phyloP scores from a whole-genome alignment of 768 basidiomycete species.

The Lentinula guzmanii region DNA sequence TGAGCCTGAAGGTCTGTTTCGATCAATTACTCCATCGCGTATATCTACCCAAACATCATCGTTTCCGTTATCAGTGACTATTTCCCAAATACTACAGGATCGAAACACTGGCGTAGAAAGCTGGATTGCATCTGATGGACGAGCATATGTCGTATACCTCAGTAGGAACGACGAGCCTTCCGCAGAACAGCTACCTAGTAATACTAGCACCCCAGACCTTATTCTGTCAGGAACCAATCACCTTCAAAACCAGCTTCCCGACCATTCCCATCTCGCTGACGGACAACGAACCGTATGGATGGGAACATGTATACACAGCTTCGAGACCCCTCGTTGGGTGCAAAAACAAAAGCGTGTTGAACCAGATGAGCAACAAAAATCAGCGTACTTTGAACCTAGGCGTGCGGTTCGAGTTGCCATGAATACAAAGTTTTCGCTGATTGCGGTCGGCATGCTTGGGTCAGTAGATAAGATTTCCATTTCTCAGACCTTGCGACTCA shows the following conservation, averaged over 20 bases:
- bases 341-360: conserved; percentile 66
- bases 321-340: conserved; percentile 70
- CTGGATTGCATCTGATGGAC: conserved; percentile 83
- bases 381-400: conserved; percentile 55
- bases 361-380: conserved; percentile 18
- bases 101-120: conserved; percentile 60
- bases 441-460: conserved; percentile 77
- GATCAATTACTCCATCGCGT: not conserved
- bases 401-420: conserved; percentile 61
- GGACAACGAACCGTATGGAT: conserved; percentile 40
- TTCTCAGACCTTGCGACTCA: not conserved
- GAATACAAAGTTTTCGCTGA: conserved; percentile 75
- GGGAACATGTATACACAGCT: conserved; percentile 76
- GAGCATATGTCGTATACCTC: conserved; percentile 73
- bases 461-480: conserved; percentile 17
- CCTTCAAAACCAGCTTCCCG: conserved; percentile 6
- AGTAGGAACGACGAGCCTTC: conserved; percentile 30
- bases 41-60: not conserved
- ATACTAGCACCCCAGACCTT: not conserved
- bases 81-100: conserved; percentile 57
- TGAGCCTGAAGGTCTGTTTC: conserved; percentile 55
- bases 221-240: conserved; percentile 9
- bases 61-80: conserved; percentile 39
- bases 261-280: conserved; percentile 14
- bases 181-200: not conserved